Base-by-base conservation (phyloP, 139 green algal genomes). In the Closterium sp. region DNA sequence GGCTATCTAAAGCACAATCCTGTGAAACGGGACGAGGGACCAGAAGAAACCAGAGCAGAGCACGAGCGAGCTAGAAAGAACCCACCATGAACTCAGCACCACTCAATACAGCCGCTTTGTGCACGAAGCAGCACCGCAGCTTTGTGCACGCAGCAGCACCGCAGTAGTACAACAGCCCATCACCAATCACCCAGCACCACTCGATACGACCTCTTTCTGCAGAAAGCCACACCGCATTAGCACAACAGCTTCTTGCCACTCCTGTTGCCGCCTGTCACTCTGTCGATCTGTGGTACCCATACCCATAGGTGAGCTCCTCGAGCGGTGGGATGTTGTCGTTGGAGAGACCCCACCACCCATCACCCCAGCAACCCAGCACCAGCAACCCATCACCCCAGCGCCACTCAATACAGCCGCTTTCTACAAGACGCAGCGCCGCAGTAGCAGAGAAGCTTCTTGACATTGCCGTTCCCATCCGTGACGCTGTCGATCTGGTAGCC, bases 231-330 rank as follows among this genome's bases (percentile, higher is more conserved):
- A 0, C 89, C 83, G 86, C 89, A 92, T 4, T 25, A n/a, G 10
- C 89, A 92, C 32, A 36, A 1, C 16, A 89, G 30, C 31, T 84
- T 21, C 36, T 81, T 88, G 31, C 25, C 21, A 69, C 84, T 93
- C 12, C 91, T 88, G 1, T 94, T 6, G 7, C 10, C 23, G 3
- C 90, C 36, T 16, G 34, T 66, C 5, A 94, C 91, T 12, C 33
- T 92, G 23, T 43, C 84, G 19, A 93, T 34, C n/a, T 28, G n/a
- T n/a, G n/a, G 30, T 93, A 93, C 38, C 66, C 84, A n/a, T 94
- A 92, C 34, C 93, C 91, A 31, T 92, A 93, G 2, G 87, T 93
- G 33, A 93, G 87, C 4, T 93, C 91, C 2, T 81, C 7, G 8
- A 92, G 64, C 1, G 91, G 87, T 2, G 87, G 34, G 84, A 93